A percentile compares a stretch with the other conserved stretches of the same genome.
phyloP scores from a whole-genome alignment of 768 basidiomycete species.

The Termitomyces bulborhizus region DNA sequence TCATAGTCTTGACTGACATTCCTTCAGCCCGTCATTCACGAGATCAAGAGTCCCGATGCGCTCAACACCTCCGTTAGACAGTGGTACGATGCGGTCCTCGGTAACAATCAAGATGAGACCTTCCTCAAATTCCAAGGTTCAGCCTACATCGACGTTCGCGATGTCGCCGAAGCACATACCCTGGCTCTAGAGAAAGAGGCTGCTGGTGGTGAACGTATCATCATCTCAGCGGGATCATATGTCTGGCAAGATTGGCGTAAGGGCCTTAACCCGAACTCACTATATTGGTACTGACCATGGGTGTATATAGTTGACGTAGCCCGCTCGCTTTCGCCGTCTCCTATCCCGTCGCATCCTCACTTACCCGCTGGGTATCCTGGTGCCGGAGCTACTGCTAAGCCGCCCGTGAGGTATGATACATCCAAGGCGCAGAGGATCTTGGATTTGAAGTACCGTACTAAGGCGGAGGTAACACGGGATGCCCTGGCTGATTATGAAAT shows the following conservation, averaged over 20 bases:
- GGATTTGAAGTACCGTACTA: slow-evolving; percentile 33
- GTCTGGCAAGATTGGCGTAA: slow-evolving; percentile 25
- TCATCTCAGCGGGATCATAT: slow-evolving; percentile 26
- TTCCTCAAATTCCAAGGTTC: slow-evolving; percentile 17
- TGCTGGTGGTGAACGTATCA: slow-evolving; percentile 48
- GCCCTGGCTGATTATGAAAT: slow-evolving; percentile 34
- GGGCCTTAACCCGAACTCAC: not conserved
- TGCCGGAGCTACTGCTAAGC: slow-evolving; percentile 19
- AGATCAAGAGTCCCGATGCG: slow-evolving; percentile 18
- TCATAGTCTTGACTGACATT: not conserved
- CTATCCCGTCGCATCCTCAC: slow-evolving; percentile 18
- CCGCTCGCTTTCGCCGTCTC: slow-evolving; percentile 24
- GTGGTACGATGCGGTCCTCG: slow-evolving; percentile 28
- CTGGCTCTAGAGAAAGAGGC: slow-evolving; percentile 38
- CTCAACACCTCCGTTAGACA: slow-evolving; percentile 30
- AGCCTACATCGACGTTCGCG: slow-evolving; percentile 40
- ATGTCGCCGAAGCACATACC: slow-evolving; percentile 45
- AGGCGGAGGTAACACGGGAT: slow-evolving; percentile 34
- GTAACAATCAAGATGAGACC: slow-evolving; percentile 12
- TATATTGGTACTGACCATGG: not conserved
- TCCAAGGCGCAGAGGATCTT: slow-evolving; percentile 33
- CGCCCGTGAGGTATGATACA: slow-evolving; percentile 24
- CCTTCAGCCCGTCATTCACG: slow-evolving; percentile 31
- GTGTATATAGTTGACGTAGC: slow-evolving; percentile 28
- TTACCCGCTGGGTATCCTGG: slow-evolving; percentile 29